Evolutionary conservation across 1,284 basidiomycete species (phyloP), one percentile per base, ranked within the genome.

Genomic region (Malassezia dermatis): DNA sequence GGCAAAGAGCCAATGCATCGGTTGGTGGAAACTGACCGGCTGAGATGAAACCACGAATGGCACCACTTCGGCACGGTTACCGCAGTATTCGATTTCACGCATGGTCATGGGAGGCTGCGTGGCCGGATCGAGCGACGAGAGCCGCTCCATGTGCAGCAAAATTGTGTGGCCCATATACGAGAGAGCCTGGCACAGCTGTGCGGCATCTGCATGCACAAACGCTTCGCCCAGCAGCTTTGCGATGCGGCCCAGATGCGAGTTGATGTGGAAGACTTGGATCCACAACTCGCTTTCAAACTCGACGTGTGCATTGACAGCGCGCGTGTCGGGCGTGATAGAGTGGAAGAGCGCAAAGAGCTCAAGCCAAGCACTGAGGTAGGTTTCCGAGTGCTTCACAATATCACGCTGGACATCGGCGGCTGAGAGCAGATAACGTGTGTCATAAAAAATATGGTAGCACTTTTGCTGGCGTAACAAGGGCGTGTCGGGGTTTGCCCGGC

Each of bases 1-100:
- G 19, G 89, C 88, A 42, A 94, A 79, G 21, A 95, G 78, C 85
- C 90, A 90, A 69, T 91, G 88, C 59, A 94, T 75, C 19, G 90
- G 89, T 73, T 96, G 89, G 71, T 96, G 93, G 76, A 95, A 96
- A 75, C 87, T 89, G 55, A 71, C 66, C 6, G 66, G 60, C 50
- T 67, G 61, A 26, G 57, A 45, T 15, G 67, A 63, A 51, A 73
- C 65, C 12, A 51, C 54, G 41, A 65, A 70, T 4, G 86, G 76
- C 43, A 91, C 78, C 43, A 86, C 78, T 81, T 7, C 80, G 2
- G 11, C 17, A 19, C 8, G 48, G 44, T 21, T 51, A 46, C n/a
- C 24, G 23, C 17, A 13, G 24, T 27, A 23, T 6, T 41, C 26
- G 17, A 55, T 60, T 21, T 53, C 52, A 48, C 64, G 67, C 56